Base-by-base conservation (phyloP, 176 grass and related monocot species). In the Musa itinerans region DNA sequence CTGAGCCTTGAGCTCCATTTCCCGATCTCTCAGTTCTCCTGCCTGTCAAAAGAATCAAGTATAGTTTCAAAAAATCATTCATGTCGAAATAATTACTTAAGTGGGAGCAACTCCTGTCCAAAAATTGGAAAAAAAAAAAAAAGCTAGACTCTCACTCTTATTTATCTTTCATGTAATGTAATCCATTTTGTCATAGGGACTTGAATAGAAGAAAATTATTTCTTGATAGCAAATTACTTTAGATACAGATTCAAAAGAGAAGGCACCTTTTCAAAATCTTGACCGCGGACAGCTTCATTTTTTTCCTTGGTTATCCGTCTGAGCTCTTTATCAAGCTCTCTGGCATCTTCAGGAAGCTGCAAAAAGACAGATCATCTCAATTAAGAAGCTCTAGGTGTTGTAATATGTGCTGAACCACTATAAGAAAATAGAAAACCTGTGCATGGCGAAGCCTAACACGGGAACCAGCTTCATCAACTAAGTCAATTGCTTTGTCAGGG, bases 371-470 rank as follows among this genome's bases (percentile, higher is more conserved):
- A 43, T 6, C 4, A 6, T 69, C 67, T 49, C 48, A 2, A 9
- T 17, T 17, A 15, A 69, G 14, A 29, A 43, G 3, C 34, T 43
- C 34, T 43, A 68, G 9, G 17, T 62, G 19, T 19, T 10, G 48
- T 48, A 15, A 50, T 48, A 49, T 29, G 48, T 62, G 29, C 48
- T 8, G 19, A 43, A 43, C 34, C 3, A 43, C 34, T 16, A 16
- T 15, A 69, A 69, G 9, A 16, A 16, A 69, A 69, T 43, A 69
- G 17, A 19, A 50, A 50, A 69, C 67, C 29, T 20, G 34, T 69
- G 67, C 67, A 69, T 69, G 67, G 48, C 1, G 67, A 69, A 69
- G 67, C 29, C 67, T 69, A 69, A 69, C 67, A 50, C 67, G 26
- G 1, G 67, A 69, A 29, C 67, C 67, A 50, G 67, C 67, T 69